phyloP scores from a whole-genome alignment of 805 yeast genomes.

The Barnettozyma salicaria region DNA sequence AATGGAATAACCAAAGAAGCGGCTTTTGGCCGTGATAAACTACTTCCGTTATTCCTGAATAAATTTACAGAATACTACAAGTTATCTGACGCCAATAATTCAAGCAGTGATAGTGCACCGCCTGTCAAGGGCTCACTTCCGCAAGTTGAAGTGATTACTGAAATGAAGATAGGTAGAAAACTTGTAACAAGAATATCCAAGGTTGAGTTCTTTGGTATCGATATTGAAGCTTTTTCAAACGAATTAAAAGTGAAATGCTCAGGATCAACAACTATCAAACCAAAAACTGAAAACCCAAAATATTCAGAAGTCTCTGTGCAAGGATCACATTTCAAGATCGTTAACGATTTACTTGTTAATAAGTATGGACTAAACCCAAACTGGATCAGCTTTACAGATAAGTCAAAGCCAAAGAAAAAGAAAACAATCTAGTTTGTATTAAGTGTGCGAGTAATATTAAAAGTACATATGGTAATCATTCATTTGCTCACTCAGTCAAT shows the following conservation, averaged over 20 bases:
- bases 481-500: too few species aligned
- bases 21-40: slow-evolving; percentile 31
- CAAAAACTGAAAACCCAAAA: slow-evolving; percentile 48
- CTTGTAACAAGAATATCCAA: slow-evolving; percentile 67
- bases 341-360: slow-evolving; percentile 49
- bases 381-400: slow-evolving; percentile 64
- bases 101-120: slow-evolving; percentile 35
- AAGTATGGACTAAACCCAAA: slow-evolving; percentile 56
- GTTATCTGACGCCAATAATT: slow-evolving; percentile 32
- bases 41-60: slow-evolving; percentile 37
- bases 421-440: too few species aligned
- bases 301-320: slow-evolving; percentile 74
- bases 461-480: too few species aligned
- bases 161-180: slow-evolving; percentile 77
- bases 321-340: slow-evolving; percentile 74
- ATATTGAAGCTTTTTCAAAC: slow-evolving; percentile 58
- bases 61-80: slow-evolving; percentile 44
- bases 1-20: slow-evolving; percentile 35
- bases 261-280: slow-evolving; percentile 76
- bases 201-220: slow-evolving; percentile 61
- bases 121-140: slow-evolving; percentile 66
- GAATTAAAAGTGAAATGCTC: slow-evolving; percentile 76
- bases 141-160: slow-evolving; percentile 57
- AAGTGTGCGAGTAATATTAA: too few species aligned
- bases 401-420: slow-evolving; percentile 49